Evolutionary conservation across 2,329 filamentous ascomycete species (phyloP).

Genomic region (Fusarium denticulatum): DNA sequence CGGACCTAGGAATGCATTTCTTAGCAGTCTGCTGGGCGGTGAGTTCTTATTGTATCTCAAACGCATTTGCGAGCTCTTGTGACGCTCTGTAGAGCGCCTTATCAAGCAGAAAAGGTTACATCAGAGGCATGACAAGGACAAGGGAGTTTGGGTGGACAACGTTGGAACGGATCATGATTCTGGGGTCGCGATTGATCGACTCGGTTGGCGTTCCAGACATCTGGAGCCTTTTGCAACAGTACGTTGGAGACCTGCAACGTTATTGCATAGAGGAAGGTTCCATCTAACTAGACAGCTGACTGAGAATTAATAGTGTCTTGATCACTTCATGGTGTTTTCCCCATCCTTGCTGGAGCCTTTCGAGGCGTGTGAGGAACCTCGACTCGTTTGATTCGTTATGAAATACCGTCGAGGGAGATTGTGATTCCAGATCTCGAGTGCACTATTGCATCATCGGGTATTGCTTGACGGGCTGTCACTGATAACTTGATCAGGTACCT

Average conservation of each 20-base stretch:
- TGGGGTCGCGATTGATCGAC: constrained; percentile 17
- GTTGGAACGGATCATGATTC: constrained; percentile 12
- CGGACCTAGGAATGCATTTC: background rate
- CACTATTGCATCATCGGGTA: background rate
- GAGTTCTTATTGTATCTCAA: background rate
- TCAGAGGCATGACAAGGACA: constrained; percentile 14
- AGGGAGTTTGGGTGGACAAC: background rate
- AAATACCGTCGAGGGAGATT: background rate
- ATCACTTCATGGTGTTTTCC: background rate
- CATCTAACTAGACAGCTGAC: background rate
- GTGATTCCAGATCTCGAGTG: background rate
- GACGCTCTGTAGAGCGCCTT: background rate
- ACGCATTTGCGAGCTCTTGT: background rate
- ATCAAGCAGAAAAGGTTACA: constrained; percentile 4
- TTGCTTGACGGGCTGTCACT: background rate
- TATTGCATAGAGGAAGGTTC: background rate
- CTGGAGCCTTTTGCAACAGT: background rate
- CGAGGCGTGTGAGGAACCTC: background rate
- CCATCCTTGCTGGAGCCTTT: background rate
- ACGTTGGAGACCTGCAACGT: constrained; percentile 2
- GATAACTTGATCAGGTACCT: background rate
- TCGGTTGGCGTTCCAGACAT: background rate
- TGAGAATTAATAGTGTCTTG: background rate
- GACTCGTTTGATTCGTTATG: background rate
- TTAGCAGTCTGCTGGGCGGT: background rate